Conservation (phyloP, 169 alveolate species). For the Plasmodium knowlesi region DNA sequence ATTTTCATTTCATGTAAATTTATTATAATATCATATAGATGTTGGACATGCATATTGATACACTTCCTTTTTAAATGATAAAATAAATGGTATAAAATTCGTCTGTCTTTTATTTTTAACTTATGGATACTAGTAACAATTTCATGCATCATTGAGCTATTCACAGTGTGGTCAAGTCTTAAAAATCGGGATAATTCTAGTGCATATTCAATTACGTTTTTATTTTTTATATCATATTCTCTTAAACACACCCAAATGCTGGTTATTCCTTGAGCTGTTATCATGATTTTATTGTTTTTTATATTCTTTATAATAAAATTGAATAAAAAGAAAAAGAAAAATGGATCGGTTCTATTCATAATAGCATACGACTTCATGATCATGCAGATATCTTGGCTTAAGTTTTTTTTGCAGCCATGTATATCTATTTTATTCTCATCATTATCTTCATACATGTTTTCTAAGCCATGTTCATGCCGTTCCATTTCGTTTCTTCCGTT, state of each 20-base stretch:
- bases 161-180: conserved; percentile 86
- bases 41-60: conserved; percentile 83
- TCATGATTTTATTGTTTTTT: conserved; percentile 61
- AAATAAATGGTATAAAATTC: conserved; percentile 83
- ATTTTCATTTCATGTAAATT: conserved; percentile 81
- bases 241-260: conserved; percentile 84
- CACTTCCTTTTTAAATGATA: conserved; percentile 84
- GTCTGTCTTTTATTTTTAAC: conserved; percentile 79
- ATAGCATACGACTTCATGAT: conserved; percentile 72
- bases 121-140: conserved; percentile 78
- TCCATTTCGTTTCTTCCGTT: conserved; percentile 34
- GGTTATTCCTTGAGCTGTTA: conserved; percentile 83
- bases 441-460: conserved; percentile 31
- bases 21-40: conserved; percentile 79
- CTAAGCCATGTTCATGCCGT: conserved; percentile 20
- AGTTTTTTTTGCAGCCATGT: conserved; percentile 56
- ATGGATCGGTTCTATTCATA: conserved; percentile 68
- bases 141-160: conserved; percentile 84
- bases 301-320: conserved; percentile 67
- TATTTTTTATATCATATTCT: conserved; percentile 77
- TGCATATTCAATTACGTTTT: conserved; percentile 74
- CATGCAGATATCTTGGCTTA: conserved; percentile 70
- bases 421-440: conserved; percentile 60
- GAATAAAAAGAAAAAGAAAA: conserved; percentile 69
- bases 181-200: conserved; percentile 84